Evolutionary conservation across 2,329 filamentous ascomycete genomes (phyloP).

Genomic region (Beauveria rudraprayagi): DNA sequence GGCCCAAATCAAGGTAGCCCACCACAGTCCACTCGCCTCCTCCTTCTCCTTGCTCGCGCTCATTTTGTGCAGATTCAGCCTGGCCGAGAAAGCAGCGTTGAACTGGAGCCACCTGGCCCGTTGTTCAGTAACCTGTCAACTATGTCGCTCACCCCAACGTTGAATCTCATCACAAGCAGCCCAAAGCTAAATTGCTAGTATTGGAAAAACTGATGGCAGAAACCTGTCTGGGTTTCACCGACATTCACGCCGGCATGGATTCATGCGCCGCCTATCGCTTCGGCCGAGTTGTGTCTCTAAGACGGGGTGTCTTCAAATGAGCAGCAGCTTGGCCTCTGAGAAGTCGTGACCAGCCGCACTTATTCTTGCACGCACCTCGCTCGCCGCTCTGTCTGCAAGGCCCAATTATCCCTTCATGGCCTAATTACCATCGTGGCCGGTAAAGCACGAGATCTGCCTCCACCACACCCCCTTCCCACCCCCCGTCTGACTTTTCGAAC

Average conservation of each 20-base stretch:
- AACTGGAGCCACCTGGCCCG: conserved; percentile 1
- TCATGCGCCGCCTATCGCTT: not conserved
- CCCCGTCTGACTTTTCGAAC: conserved; percentile 8
- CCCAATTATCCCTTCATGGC: conserved; percentile 4
- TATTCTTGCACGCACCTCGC: not conserved
- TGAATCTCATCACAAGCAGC: not conserved
- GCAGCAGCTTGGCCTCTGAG: not conserved
- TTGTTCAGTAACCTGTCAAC: not conserved
- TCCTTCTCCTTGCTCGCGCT: not conserved
- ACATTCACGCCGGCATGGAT: not conserved
- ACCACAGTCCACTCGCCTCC: not conserved
- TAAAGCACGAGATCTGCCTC: conserved; percentile 12
- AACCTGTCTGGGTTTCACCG: not conserved
- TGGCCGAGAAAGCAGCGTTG: conserved; percentile 6
- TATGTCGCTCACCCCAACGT: not conserved
- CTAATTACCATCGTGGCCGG: conserved; percentile 12
- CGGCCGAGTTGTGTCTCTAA: not conserved
- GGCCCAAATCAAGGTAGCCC: conserved; percentile 7
- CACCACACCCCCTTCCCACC: conserved; percentile 5
- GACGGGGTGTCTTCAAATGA: not conserved
- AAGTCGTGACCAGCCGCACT: not conserved
- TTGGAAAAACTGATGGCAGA: not conserved
- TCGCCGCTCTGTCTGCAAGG: not conserved
- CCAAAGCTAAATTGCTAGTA: not conserved
- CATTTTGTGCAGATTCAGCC: conserved; percentile 7